Base-by-base conservation (phyloP, 257 asterid species). In the Nyctanthes arbortristis region DNA sequence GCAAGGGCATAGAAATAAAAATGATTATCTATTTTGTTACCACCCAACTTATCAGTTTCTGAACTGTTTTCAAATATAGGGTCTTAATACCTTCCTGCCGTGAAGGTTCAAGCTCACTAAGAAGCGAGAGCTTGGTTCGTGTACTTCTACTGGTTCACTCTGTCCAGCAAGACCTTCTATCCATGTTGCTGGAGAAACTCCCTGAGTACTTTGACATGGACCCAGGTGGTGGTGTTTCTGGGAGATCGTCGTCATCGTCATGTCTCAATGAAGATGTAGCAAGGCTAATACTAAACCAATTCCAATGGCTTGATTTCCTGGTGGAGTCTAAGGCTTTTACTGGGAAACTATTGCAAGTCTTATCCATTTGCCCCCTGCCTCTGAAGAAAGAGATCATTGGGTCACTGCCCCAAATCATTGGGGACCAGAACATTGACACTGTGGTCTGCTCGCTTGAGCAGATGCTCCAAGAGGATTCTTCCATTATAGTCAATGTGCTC, bases 281-380 rank as follows among this genome's bases (percentile, higher is more conserved):
- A 18, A 78, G 92, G 90, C 75, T 88, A 70, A 88, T 91, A 68
- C 73, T 88, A 67, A 85, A 88, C 75, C 96, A 91, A 59, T 91
- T 91, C 60, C 84, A 89, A 56, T 91, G 96, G 96, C 96, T 91
- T 47, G 97, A 91, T 73, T 91, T 91, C 81, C 90, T 91, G 40
- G 96, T 87, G 54, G 77, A 85, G 75, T 81, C 91, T 29, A 87
- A 80, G 68, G 84, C 85, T 31, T 91, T 91, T 70, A 80, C 93
- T 58, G 91, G 84, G 73, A 87, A 85, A 76, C 77, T 91, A 72
- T 75, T 91, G 24, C 96, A 91, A 81, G 84, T 87, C 56, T 57
- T 88, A 65, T 83, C 95, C 62, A 82, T 91, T 78, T 91, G 90
- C 74, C 94, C 97, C 36, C 81, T 81, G 81, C 76, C 72, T 77